These are phyloP conservation scores for Mrakia hoshinonis DNA, from an alignment of 768 basidiomycete species.

Conservation along the genomic window DNA sequence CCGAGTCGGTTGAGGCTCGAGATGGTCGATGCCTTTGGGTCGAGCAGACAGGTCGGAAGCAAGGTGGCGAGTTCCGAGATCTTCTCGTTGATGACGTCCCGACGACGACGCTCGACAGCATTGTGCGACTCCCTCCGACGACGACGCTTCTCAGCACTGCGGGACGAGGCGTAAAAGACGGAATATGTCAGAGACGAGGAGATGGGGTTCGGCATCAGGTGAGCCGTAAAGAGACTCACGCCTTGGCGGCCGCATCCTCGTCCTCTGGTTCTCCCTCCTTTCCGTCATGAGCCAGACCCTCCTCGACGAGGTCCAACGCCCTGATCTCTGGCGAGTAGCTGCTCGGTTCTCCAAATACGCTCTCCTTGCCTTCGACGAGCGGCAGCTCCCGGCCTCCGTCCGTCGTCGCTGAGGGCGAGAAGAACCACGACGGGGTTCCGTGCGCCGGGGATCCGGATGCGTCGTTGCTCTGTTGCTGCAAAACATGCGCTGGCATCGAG, in stretches of 20 bases:
- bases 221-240: neutral
- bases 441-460: neutral
- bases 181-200: no score
- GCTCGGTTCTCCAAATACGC: neutral
- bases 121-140: constrained; percentile 80
- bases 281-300: neutral
- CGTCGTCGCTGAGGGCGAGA: constrained; percentile 6
- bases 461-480: neutral
- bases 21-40: constrained; percentile 3
- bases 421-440: constrained; percentile 1
- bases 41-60: constrained; percentile 49
- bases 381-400: constrained; percentile 16
- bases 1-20: neutral
- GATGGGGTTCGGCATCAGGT: no score
- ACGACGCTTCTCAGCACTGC: constrained; percentile 65
- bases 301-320: neutral
- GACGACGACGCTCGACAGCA: constrained; percentile 73
- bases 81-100: constrained; percentile 94
- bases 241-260: constrained; percentile 10
- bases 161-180: neutral
- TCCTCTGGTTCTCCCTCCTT: constrained; percentile 7
- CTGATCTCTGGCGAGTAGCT: neutral
- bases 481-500: neutral
- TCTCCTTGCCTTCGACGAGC: neutral
- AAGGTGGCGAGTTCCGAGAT: constrained; percentile 81